Percentiles rank a stretch among this genome's conserved stretches.
Conservation (phyloP, 352 stramenopile genomes). For the Phytophthora niederhauseri region DNA sequence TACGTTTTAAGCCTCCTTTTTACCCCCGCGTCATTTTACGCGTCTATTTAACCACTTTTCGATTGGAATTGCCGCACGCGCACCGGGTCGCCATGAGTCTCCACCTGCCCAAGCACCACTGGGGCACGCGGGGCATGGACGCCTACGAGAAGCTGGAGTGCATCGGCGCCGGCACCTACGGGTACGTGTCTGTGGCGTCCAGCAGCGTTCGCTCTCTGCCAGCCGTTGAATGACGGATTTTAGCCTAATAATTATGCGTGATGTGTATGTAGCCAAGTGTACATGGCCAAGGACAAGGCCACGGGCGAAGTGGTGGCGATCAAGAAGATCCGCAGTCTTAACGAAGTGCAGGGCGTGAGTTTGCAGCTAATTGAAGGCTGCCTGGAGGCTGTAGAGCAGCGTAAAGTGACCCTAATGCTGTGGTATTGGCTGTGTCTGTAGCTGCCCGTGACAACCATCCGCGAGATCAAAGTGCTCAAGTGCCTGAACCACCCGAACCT, state of each 20-base stretch:
- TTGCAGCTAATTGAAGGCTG: not conserved
- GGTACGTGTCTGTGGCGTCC: slow-evolving; percentile 35
- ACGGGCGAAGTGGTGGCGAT: slow-evolving; percentile 89
- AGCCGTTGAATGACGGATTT: not conserved
- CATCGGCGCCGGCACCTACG: slow-evolving; percentile 90
- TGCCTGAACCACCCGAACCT: slow-evolving; percentile 96
- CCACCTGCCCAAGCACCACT: slow-evolving; percentile 84
- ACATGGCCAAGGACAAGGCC: slow-evolving; percentile 88
- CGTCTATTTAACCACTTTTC: slow-evolving; percentile 8
- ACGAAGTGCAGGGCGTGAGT: slow-evolving; percentile 89
- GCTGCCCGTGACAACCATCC: slow-evolving; percentile 96
- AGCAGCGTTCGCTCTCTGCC: not conserved
- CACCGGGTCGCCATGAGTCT: slow-evolving; percentile 67
- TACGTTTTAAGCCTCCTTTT: slow-evolving; percentile 1
- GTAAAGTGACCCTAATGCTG: not conserved
- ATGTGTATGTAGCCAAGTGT: slow-evolving; percentile 70
- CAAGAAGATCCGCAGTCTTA: slow-evolving; percentile 92
- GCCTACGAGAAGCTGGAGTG: slow-evolving; percentile 91
- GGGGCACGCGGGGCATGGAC: slow-evolving; percentile 83
- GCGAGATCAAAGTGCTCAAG: slow-evolving; percentile 99
- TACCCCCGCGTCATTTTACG: not conserved
- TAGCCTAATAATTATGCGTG: slow-evolving; percentile 4
- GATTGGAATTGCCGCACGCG: not conserved
- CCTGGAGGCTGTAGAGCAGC: not conserved
- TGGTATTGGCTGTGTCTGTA: slow-evolving; percentile 26